Conservation (phyloP, 371 early-diverging fungal genomes). For the Syncephalis plumigaleata region DNA sequence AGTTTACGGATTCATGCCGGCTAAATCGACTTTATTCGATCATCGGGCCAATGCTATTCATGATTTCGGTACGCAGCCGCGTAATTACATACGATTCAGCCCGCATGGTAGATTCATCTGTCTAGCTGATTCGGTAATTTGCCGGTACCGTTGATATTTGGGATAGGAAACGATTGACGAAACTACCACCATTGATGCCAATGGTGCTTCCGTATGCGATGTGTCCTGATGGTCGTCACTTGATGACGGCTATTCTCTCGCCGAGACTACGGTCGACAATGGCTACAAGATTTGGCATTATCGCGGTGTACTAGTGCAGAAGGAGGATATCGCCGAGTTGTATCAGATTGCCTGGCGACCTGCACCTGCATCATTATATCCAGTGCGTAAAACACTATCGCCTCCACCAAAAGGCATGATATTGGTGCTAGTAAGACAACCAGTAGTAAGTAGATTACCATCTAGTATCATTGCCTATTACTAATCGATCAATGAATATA, state of each 20-base stretch:
- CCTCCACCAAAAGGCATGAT: slow-evolving; percentile 35
- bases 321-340: slow-evolving; percentile 61
- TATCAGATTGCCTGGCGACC: slow-evolving; percentile 56
- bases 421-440: too few species aligned
- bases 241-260: slow-evolving; percentile 84
- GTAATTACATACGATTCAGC: slow-evolving; percentile 76
- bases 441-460: too few species aligned
- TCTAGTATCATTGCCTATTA: too few species aligned
- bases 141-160: slow-evolving; percentile 83
- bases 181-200: slow-evolving; percentile 62
- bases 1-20: slow-evolving; percentile 86
- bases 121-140: slow-evolving; percentile 90
- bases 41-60: slow-evolving; percentile 67
- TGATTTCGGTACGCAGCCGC: slow-evolving; percentile 69
- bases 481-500: too few species aligned
- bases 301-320: slow-evolving; percentile 67
- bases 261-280: slow-evolving; percentile 94
- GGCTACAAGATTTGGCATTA: slow-evolving; percentile 92
- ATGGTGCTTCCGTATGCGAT: slow-evolving; percentile 66
- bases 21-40: slow-evolving; percentile 82
- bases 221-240: slow-evolving; percentile 80
- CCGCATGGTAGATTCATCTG: slow-evolving; percentile 76
- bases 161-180: slow-evolving; percentile 69
- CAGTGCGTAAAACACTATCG: slow-evolving; percentile 42
- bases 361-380: slow-evolving; percentile 36